phyloP scores from a whole-genome alignment of 805 yeast species.

The Yarrowia deformans region DNA sequence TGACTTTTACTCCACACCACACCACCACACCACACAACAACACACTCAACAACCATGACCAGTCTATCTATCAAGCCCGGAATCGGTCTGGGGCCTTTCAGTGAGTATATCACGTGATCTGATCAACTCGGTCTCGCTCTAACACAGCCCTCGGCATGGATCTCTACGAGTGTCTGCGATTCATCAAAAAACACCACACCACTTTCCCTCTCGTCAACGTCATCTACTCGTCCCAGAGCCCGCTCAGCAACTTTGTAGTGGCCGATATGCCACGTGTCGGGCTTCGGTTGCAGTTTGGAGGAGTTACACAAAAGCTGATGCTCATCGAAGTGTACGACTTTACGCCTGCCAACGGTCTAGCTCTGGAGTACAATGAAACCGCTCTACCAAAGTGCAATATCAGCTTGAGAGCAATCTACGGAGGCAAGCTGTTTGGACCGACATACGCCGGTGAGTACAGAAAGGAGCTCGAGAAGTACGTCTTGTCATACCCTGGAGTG shows the following conservation, averaged over 20 bases:
- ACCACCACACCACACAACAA: too few species aligned
- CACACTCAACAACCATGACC: slow-evolving; percentile 7
- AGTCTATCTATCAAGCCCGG: slow-evolving; percentile 26
- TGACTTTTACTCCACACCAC: slow-evolving; percentile 2
- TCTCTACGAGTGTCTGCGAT: slow-evolving; percentile 13
- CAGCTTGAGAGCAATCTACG: slow-evolving; percentile 31
- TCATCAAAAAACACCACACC: slow-evolving; percentile 34
- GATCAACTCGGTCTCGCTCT: not conserved
- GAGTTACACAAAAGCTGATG: slow-evolving; percentile 13
- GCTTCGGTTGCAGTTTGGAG: slow-evolving; percentile 4
- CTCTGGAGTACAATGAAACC: slow-evolving; percentile 29
- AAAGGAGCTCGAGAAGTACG: slow-evolving; percentile 18
- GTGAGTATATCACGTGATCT: slow-evolving; percentile 20
- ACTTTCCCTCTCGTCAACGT: slow-evolving; percentile 24
- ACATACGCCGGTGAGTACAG: slow-evolving; percentile 25
- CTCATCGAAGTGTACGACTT: slow-evolving; percentile 31
- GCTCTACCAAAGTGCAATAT: slow-evolving; percentile 18
- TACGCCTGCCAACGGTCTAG: not conserved
- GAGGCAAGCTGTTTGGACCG: slow-evolving; percentile 30
- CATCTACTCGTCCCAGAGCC: slow-evolving; percentile 35
- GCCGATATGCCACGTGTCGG: slow-evolving; percentile 19
- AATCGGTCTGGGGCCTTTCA: slow-evolving; percentile 19
- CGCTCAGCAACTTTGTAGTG: slow-evolving; percentile 12
- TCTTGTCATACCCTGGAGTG: slow-evolving; percentile 33
- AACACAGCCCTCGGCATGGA: slow-evolving; percentile 27